Conservation (phyloP, 352 stramenopile genomes). For the Globisporangium alternatum region DNA sequence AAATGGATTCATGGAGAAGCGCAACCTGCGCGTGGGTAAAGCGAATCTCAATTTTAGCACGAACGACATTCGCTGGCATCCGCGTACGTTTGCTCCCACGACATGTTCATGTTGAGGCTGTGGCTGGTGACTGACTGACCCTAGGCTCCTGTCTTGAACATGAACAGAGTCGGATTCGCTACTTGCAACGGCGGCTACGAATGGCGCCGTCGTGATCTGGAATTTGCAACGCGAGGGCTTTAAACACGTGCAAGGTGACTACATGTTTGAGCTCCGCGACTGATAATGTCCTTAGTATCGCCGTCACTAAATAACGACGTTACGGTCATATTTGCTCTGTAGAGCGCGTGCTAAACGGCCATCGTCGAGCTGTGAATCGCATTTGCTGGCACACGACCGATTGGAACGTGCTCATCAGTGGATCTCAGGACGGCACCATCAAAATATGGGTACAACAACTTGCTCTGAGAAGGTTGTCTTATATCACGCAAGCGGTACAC, state of each 20-base stretch:
- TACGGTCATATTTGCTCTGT: not conserved
- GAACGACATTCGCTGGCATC: slow-evolving; percentile 89
- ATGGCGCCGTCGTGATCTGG: slow-evolving; percentile 84
- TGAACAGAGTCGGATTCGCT: slow-evolving; percentile 72
- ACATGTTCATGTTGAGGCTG: not conserved
- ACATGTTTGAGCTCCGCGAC: not conserved
- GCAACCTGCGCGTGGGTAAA: slow-evolving; percentile 82
- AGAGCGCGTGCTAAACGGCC: slow-evolving; percentile 79
- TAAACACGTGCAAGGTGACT: slow-evolving; percentile 82
- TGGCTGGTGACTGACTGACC: not conserved
- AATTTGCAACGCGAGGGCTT: slow-evolving; percentile 85
- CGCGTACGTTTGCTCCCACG: slow-evolving; percentile 39
- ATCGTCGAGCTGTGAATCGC: slow-evolving; percentile 83
- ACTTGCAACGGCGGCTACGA: slow-evolving; percentile 82
- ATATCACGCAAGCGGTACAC: too few relatives aligned
- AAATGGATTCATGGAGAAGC: slow-evolving; percentile 76
- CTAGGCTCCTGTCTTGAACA: not conserved
- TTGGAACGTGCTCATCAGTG: slow-evolving; percentile 78
- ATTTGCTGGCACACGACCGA: slow-evolving; percentile 88
- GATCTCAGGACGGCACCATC: slow-evolving; percentile 84
- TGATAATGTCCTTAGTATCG: not conserved
- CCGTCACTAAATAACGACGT: not conserved
- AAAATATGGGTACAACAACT: slow-evolving; percentile 72
- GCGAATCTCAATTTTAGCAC: slow-evolving; percentile 86
- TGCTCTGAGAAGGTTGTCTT: not conserved